phyloP scores from a whole-genome alignment of 2,329 filamentous ascomycete species.

The Aspergillus fijiensis region DNA sequence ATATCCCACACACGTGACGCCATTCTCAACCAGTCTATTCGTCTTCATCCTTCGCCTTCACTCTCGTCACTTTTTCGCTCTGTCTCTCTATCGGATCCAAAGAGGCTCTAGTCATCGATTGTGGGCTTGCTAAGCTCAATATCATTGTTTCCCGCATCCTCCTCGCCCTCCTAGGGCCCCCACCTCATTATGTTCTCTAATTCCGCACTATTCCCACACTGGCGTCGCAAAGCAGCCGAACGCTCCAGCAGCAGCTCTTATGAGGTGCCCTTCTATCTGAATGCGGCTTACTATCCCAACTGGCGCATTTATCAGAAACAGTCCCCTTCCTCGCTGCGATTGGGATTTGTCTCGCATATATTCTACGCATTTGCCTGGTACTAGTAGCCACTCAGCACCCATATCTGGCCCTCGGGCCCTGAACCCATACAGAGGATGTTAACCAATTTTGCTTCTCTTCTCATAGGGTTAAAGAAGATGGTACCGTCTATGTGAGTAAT shows the following conservation, averaged over 20 bases:
- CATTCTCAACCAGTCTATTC: constrained; percentile 16
- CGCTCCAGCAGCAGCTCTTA: constrained; percentile 28
- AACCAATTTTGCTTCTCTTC: constrained; percentile 22
- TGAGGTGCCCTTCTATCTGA: constrained; percentile 50
- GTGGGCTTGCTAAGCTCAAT: constrained; percentile 1
- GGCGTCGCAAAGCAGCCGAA: constrained; percentile 26
- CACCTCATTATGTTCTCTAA: constrained; percentile 21
- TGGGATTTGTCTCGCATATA: constrained; percentile 74
- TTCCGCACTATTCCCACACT: constrained; percentile 24
- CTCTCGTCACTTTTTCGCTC: constrained; percentile 3
- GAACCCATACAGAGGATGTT: constrained; percentile 22
- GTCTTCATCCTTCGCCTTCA: constrained; percentile 9
- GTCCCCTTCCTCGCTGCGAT: constrained; percentile 71
- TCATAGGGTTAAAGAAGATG: constrained; percentile 65
- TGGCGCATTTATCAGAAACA: constrained; percentile 70
- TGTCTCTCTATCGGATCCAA: constrained; percentile 1
- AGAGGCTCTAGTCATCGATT: background rate
- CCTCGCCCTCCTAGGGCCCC: background rate
- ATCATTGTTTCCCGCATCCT: background rate
- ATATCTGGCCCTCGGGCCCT: constrained; percentile 7
- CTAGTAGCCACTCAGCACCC: constrained; percentile 23
- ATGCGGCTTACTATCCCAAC: constrained; percentile 84
- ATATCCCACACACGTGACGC: constrained; percentile 22
- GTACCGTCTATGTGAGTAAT: constrained; percentile 66
- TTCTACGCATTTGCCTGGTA: constrained; percentile 78